A percentile compares a stretch with the other conserved stretches of the same genome.
phyloP scores from a whole-genome alignment of 2,329 filamentous ascomycete species.

The Sporothrix protearum region DNA sequence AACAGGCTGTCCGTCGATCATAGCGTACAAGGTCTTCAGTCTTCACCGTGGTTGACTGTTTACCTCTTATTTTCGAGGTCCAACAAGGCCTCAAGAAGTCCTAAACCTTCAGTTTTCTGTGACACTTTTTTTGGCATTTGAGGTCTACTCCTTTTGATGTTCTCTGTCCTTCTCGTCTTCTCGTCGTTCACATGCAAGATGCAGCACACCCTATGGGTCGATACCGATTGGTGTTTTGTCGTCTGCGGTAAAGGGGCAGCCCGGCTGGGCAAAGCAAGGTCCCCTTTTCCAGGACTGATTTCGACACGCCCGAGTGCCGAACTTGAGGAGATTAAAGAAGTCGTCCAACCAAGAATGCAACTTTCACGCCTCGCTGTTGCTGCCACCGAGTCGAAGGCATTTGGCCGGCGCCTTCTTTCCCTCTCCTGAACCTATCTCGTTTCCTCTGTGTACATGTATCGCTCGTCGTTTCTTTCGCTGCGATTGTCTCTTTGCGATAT shows the following conservation, averaged over 20 bases:
- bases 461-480: constrained; percentile 19
- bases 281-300: not conserved
- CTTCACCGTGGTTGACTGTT: not conserved
- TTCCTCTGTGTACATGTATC: not conserved
- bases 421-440: not conserved
- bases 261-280: not conserved
- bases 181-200: constrained; percentile 1
- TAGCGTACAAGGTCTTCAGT: not conserved
- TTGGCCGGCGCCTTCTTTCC: not conserved
- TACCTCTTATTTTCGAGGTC: not conserved
- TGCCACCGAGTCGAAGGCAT: constrained; percentile 8
- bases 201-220: not conserved
- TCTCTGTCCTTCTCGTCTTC: not conserved
- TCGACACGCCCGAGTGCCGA: not conserved
- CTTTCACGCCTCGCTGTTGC: not conserved
- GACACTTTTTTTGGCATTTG: not conserved
- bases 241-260: not conserved
- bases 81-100: not conserved
- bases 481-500: not conserved
- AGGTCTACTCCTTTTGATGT: not conserved
- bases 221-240: not conserved
- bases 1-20: not conserved
- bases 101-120: not conserved
- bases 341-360: not conserved
- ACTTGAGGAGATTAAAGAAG: not conserved